phyloP scores from a whole-genome alignment of 2,329 filamentous ascomycete genomes.

The Zymoseptoria brevis region DNA sequence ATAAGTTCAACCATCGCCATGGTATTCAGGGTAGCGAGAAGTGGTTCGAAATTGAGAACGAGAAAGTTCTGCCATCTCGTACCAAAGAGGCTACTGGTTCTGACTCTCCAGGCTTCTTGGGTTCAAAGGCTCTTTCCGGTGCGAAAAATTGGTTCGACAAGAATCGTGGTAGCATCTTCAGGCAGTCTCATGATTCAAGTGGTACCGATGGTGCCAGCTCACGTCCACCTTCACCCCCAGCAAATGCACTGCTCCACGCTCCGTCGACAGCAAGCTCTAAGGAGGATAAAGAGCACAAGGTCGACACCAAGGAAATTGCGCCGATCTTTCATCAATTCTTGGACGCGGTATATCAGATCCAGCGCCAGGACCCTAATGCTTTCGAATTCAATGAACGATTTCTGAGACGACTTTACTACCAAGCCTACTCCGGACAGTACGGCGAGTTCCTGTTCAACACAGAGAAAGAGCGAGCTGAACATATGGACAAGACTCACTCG shows the following conservation, averaged over 20 bases:
- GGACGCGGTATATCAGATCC: conserved; percentile 83
- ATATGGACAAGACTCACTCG: conserved; percentile 68
- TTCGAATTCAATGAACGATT: conserved; percentile 98
- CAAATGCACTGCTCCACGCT: conserved; percentile 43
- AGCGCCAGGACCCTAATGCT: conserved; percentile 74
- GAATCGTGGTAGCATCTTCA: conserved; percentile 34
- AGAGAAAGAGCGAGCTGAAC: conserved; percentile 66
- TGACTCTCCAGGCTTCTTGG: conserved; percentile 45
- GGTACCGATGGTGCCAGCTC: conserved; percentile 47
- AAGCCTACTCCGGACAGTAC: conserved; percentile 92
- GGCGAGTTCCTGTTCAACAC: conserved; percentile 94
- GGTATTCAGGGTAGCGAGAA: conserved; percentile 84
- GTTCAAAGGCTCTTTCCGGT: conserved; percentile 56
- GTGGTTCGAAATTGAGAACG: conserved; percentile 85
- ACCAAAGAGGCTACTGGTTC: conserved; percentile 35
- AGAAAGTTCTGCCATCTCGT: conserved; percentile 51
- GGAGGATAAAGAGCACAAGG: conserved; percentile 56
- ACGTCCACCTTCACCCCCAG: conserved; percentile 25
- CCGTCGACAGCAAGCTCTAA: conserved; percentile 35
- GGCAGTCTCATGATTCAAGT: conserved; percentile 50
- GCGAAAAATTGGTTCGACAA: conserved; percentile 88
- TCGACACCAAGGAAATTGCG: conserved; percentile 80
- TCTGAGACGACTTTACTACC: conserved; percentile 78
- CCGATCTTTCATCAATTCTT: conserved; percentile 98
- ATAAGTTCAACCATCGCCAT: conserved; percentile 92